A percentile compares a stretch with the other conserved stretches of the same genome.
These are phyloP conservation scores for Daldinia loculata DNA, from an alignment of 495 filamentous ascomycete species.

Conservation along the genomic window DNA sequence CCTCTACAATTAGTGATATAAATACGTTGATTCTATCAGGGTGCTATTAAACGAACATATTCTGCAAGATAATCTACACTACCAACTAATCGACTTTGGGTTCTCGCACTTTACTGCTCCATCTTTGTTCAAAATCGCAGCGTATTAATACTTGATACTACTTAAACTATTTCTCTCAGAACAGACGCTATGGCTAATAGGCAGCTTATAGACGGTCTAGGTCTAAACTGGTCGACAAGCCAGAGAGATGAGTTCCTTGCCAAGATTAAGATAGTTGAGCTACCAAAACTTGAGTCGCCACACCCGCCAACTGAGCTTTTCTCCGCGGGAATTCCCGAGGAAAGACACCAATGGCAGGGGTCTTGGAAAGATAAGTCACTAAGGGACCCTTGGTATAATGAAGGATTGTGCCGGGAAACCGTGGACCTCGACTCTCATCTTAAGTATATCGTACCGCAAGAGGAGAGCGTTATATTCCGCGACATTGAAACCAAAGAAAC, in stretches of 20 bases:
- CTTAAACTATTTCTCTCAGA: background rate
- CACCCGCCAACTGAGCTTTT: background rate
- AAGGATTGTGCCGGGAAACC: background rate
- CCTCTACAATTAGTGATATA: background rate
- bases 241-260: background rate
- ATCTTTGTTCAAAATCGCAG: background rate
- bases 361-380: background rate
- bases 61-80: background rate
- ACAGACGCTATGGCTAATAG: background rate
- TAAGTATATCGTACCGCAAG: constrained; percentile 5
- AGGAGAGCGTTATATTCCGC: constrained; percentile 22
- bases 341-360: background rate
- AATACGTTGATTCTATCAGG: background rate
- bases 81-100: background rate
- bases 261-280: background rate
- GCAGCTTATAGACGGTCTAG: constrained; percentile 6
- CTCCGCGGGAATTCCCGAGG: background rate
- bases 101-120: no score
- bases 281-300: background rate
- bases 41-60: background rate
- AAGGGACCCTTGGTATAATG: no score
- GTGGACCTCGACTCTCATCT: background rate
- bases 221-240: constrained; percentile 3
- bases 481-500: constrained; percentile 9
- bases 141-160: background rate